phyloP scores from a whole-genome alignment of 768 basidiomycete genomes.

The Leccinum rimulosum region DNA sequence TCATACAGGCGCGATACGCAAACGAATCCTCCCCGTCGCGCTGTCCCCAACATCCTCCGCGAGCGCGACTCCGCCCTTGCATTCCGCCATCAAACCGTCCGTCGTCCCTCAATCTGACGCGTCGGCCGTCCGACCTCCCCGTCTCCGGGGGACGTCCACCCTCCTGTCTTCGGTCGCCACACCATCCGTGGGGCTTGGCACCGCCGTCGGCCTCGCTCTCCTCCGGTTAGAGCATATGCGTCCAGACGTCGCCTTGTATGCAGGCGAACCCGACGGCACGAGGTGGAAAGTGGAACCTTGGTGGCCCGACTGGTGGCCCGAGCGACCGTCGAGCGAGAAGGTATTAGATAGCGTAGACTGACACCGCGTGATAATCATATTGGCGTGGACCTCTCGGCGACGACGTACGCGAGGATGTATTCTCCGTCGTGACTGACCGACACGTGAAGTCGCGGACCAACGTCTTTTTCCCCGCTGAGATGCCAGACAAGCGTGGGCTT shows the following conservation, averaged over 20 bases:
- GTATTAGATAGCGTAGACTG: slow-evolving; percentile 20
- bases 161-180: slow-evolving; percentile 55
- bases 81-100: slow-evolving; percentile 27
- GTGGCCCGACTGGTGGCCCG: slow-evolving; percentile 70
- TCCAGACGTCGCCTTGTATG: slow-evolving; percentile 20
- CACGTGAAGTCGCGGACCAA: slow-evolving; percentile 45
- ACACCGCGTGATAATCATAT: not conserved
- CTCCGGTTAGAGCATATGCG: slow-evolving; percentile 70
- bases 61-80: slow-evolving; percentile 16
- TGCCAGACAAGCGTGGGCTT: slow-evolving; percentile 42
- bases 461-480: not conserved
- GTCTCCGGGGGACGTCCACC: slow-evolving; percentile 73
- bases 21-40: slow-evolving; percentile 82
- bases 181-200: slow-evolving; percentile 17
- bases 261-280: slow-evolving; percentile 16
- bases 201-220: slow-evolving; percentile 71
- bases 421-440: slow-evolving; percentile 85
- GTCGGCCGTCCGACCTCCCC: slow-evolving; percentile 38
- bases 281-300: slow-evolving; percentile 52
- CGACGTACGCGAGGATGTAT: slow-evolving; percentile 66
- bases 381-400: slow-evolving; percentile 44
- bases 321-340: slow-evolving; percentile 18
- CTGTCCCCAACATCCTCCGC: slow-evolving; percentile 37
- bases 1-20: slow-evolving; percentile 88
- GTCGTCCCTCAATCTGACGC: slow-evolving; percentile 24